Conservation (phyloP, 139 green algal genomes). For the Chlamydomonas urium region DNA sequence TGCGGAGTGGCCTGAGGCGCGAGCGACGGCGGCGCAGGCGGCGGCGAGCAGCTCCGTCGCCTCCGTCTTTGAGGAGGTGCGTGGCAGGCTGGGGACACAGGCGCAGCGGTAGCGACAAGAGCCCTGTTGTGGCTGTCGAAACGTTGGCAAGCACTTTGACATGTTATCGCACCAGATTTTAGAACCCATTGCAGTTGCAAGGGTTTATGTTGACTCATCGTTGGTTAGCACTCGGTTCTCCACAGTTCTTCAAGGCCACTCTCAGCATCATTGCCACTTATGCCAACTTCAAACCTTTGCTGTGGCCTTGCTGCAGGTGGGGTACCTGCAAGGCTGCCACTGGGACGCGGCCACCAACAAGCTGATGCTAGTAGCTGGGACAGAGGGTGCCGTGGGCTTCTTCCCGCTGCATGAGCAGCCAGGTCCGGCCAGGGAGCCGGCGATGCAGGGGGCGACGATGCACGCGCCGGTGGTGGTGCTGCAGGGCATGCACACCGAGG, state of each 20-base stretch:
- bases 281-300: too few species aligned
- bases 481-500: constrained; percentile 43
- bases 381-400: constrained; percentile 46
- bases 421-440: constrained; percentile 2
- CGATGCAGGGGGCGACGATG: constrained; percentile 27
- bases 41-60: constrained; percentile 19
- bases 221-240: too few species aligned
- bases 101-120: too few species aligned
- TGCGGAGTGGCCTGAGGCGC: constrained; percentile 44
- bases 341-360: constrained; percentile 44
- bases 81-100: not conserved
- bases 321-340: constrained; percentile 64
- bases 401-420: constrained; percentile 52
- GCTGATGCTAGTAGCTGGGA: constrained; percentile 59
- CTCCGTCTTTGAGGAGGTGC: constrained; percentile 22
- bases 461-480: constrained; percentile 40
- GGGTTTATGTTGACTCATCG: too few species aligned
- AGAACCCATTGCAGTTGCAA: too few species aligned
- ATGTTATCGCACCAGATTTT: too few species aligned
- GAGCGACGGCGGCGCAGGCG: constrained; percentile 15
- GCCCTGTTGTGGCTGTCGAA: too few species aligned
- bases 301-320: constrained; percentile 32
- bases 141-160: too few species aligned
- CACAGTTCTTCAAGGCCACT: too few species aligned
- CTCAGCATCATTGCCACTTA: too few species aligned